Evolutionary conservation across 2,329 filamentous ascomycete species (phyloP).

Genomic region (Calcarisporium arbuscula): DNA sequence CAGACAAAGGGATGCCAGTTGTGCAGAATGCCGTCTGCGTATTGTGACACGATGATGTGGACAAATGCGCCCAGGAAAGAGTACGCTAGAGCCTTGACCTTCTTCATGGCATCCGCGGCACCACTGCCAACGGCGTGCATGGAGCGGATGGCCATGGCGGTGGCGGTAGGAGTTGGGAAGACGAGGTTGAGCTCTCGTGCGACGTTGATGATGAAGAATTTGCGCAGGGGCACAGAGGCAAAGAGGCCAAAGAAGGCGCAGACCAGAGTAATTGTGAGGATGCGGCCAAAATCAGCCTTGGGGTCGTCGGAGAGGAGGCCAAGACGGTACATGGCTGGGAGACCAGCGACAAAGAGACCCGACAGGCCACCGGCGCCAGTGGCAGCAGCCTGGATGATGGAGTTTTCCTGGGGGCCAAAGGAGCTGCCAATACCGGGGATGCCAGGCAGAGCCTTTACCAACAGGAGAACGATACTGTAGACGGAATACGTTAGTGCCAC

Average conservation of each 20-base stretch:
- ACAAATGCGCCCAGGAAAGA: conserved; percentile 44
- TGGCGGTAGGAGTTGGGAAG: conserved; percentile 54
- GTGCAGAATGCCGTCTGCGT: conserved; percentile 53
- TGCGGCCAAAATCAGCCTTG: conserved; percentile 47
- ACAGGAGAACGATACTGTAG: conserved; percentile 44
- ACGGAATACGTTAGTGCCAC: too few species aligned
- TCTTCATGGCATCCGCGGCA: conserved; percentile 44
- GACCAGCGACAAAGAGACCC: conserved; percentile 51
- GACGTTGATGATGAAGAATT: conserved; percentile 63
- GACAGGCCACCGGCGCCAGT: conserved; percentile 53
- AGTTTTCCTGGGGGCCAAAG: conserved; percentile 58
- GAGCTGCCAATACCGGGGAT: conserved; percentile 46
- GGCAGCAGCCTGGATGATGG: conserved; percentile 53
- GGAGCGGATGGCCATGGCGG: conserved; percentile 55
- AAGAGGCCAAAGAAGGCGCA: conserved; percentile 60
- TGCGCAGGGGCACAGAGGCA: conserved; percentile 56
- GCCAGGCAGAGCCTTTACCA: conserved; percentile 41
- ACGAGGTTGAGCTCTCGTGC: conserved; percentile 53
- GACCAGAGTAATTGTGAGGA: conserved; percentile 55
- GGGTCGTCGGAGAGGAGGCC: conserved; percentile 42
- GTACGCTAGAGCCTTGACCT: conserved; percentile 47
- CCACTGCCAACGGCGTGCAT: conserved; percentile 53
- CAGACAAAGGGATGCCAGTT: conserved; percentile 49
- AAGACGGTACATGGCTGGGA: conserved; percentile 55
- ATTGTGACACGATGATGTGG: conserved; percentile 51